Evolutionary conservation across 495 filamentous ascomycete species (phyloP).

Genomic region (Penicillium antarcticum): DNA sequence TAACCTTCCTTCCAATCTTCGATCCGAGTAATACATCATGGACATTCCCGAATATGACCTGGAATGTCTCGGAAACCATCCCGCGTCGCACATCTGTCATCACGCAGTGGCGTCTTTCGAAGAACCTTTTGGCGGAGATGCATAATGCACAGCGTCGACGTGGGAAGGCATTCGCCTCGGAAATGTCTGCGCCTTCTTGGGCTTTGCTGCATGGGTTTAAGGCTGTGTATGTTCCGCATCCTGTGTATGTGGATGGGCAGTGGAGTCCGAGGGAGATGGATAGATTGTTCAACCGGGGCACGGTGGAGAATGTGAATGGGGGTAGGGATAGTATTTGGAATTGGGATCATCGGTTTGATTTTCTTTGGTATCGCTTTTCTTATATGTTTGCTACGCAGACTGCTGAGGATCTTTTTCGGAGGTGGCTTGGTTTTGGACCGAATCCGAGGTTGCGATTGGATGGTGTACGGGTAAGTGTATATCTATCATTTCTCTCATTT

Average conservation of each 20-base stretch:
- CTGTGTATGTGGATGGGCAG: constrained; percentile 59
- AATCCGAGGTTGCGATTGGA: not conserved
- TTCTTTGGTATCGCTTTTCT: constrained; percentile 1
- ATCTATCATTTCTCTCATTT: not conserved
- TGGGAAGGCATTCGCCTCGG: constrained; percentile 59
- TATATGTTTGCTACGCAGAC: constrained; percentile 7
- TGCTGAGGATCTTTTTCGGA: not conserved
- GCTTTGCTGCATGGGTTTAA: constrained; percentile 68
- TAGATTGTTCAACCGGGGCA: constrained; percentile 58
- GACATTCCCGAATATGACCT: constrained; percentile 57
- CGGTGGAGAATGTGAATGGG: constrained; percentile 5
- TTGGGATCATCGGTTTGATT: constrained; percentile 11
- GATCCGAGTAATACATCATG: constrained; percentile 58
- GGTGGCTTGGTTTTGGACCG: not conserved
- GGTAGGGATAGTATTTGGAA: constrained; percentile 10
- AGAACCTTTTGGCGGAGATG: not conserved
- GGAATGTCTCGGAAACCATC: constrained; percentile 49
- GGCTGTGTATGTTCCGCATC: constrained; percentile 37
- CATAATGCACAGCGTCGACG: not conserved
- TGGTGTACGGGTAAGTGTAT: not conserved
- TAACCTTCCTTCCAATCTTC: constrained; percentile 66
- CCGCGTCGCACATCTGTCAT: constrained; percentile 44
- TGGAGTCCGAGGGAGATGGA: constrained; percentile 45
- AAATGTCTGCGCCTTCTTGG: constrained; percentile 63
- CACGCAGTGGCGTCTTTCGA: constrained; percentile 1